These are phyloP conservation scores for Pascua guehoae DNA, from an alignment of 1,284 basidiomycete genomes.

Conservation along the genomic window DNA sequence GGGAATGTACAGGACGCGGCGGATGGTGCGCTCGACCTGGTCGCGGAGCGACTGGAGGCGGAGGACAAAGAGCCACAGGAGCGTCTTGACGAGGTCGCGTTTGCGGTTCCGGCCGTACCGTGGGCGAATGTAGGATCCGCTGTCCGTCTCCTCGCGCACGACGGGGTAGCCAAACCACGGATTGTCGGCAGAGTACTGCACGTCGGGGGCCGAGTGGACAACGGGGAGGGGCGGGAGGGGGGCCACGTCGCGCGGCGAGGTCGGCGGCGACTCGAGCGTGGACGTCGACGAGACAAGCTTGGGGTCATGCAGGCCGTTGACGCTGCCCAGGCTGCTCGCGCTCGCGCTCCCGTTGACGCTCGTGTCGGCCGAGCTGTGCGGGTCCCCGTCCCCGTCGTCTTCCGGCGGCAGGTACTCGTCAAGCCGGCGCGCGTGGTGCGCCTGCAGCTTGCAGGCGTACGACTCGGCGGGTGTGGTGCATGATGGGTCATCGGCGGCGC, in stretches of 20 bases:
- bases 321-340: too few species aligned
- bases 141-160: conserved; percentile 22
- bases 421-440: conserved; percentile 40
- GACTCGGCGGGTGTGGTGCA: conserved; percentile 11
- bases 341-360: too few species aligned
- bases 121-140: conserved; percentile 29
- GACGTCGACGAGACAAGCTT: too few species aligned
- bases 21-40: conserved; percentile 26
- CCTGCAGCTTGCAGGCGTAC: conserved; percentile 38
- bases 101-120: conserved; percentile 44
- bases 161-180: conserved; percentile 50
- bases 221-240: neutral
- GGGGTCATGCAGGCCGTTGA: too few species aligned
- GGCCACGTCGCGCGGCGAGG: neutral
- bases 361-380: too few species aligned
- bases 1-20: neutral
- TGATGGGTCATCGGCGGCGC: conserved; percentile 1
- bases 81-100: conserved; percentile 47
- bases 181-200: conserved; percentile 28
- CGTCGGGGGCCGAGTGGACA: conserved; percentile 1
- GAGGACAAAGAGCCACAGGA: conserved; percentile 47
- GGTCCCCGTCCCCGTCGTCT: neutral
- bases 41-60: conserved; percentile 39
- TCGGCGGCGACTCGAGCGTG: neutral
- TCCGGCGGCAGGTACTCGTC: conserved; percentile 17